Base-by-base conservation (phyloP, 495 filamentous ascomycete species). In the Aspergillus cristatus region DNA sequence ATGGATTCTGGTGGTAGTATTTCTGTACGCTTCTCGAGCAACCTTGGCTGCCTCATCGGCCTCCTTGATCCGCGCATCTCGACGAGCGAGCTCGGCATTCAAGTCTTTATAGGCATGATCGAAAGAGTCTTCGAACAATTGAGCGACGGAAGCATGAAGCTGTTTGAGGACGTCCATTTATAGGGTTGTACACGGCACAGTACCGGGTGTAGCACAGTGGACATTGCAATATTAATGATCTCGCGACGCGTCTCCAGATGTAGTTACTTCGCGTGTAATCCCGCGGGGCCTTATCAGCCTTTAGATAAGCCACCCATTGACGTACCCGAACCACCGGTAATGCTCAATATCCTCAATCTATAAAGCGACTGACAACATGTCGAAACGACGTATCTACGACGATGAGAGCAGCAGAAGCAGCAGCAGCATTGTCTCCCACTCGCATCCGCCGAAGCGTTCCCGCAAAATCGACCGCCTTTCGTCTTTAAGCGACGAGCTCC, bases 401-500 rank as follows among this genome's bases (percentile, higher is more conserved):
- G 20, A 24, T 24, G 20, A 24, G 53, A 32, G 55, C 57, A 18
- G 47, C 35, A 37, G 35, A 8, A 16, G 29, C 0, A n/a, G n/a
- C n/a, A n/a, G n/a, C n/a, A n/a, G n/a, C n/a, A n/a, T n/a, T n/a
- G n/a, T n/a, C n/a, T n/a, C n/a, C n/a, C n/a, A n/a, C n/a, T n/a
- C n/a, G n/a, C n/a, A n/a, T n/a, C n/a, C n/a, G n/a, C n/a, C n/a
- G n/a, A n/a, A n/a, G n/a, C n/a, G n/a, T n/a, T n/a, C n/a, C n/a
- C n/a, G n/a, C n/a, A n/a, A n/a, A 32, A 32, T 42, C 8, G 48
- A 81, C 50, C 62, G 55, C 34, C 36, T 82, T 6, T 79, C 84
- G 18, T 57, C 57, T 14, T 68, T 98, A 35, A 93, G 87, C 37
- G 82, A 95, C 59, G 91, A 98, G 54, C 71, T 97, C 30, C 71